These are phyloP conservation scores for Podosphaera aphanis DNA, from an alignment of 2,329 filamentous ascomycete genomes.

Conservation along the genomic window DNA sequence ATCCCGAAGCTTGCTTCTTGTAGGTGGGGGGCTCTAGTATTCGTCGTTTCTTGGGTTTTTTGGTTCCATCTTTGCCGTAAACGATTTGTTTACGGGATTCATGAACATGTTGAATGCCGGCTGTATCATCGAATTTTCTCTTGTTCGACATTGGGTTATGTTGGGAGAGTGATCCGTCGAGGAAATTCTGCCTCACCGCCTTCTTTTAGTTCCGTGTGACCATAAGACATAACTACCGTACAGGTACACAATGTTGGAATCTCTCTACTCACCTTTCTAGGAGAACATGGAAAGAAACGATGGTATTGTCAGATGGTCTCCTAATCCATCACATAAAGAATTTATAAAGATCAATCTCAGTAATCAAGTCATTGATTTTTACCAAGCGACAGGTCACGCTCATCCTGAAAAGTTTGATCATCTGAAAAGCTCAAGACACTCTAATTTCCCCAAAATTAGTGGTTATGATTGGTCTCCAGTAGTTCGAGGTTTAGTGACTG, in stretches of 20 bases:
- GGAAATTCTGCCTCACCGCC: no score
- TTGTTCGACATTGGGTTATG: slow-evolving; percentile 6
- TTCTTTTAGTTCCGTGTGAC: no score
- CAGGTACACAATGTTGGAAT: no score
- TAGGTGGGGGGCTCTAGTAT: slow-evolving; percentile 9
- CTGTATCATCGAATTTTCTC: slow-evolving; percentile 10
- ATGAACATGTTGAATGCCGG: slow-evolving; percentile 11
- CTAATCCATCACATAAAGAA: slow-evolving; percentile 31
- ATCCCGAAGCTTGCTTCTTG: slow-evolving; percentile 14
- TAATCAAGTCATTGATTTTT: slow-evolving; percentile 37
- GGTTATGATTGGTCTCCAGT: slow-evolving; percentile 44
- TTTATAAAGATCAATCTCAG: slow-evolving; percentile 44
- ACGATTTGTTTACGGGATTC: slow-evolving; percentile 10
- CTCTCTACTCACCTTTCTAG: no score
- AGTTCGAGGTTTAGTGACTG: slow-evolving; percentile 41
- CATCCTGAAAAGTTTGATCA: slow-evolving; percentile 33
- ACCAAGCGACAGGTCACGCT: slow-evolving; percentile 36
- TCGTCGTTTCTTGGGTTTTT: slow-evolving; percentile 14
- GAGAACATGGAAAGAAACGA: slow-evolving; percentile 15
- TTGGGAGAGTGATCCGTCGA: no score
- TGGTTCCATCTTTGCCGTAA: slow-evolving; percentile 4
- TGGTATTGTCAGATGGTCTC: slow-evolving; percentile 43
- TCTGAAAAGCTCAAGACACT: slow-evolving; percentile 31
- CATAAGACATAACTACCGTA: no score
- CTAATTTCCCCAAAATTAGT: slow-evolving; percentile 38